A percentile compares a stretch with the other conserved stretches of the same genome.
These are phyloP conservation scores for Podospora australis DNA, from an alignment of 495 filamentous ascomycete genomes.

Conservation along the genomic window DNA sequence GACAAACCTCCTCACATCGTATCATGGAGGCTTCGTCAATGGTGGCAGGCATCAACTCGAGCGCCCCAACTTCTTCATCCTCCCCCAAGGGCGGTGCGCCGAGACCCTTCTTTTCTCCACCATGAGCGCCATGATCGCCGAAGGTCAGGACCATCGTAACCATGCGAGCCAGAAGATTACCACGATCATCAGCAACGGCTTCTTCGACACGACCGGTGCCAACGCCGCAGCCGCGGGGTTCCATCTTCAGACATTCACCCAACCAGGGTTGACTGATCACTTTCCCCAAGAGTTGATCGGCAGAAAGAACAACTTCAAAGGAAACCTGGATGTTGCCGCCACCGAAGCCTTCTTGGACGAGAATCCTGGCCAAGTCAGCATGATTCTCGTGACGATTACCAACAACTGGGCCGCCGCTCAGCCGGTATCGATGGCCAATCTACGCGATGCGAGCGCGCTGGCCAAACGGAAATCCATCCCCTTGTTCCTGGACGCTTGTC, in stretches of 20 bases:
- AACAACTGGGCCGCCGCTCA: constrained; percentile 4
- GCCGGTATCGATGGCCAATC: constrained; percentile 1
- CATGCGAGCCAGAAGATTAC: not conserved
- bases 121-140: not conserved
- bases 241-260: not conserved
- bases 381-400: not conserved
- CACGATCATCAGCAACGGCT: constrained; percentile 1
- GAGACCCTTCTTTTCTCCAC: constrained; percentile 2
- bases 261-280: not conserved
- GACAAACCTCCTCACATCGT: not conserved
- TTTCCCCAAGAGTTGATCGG: not conserved
- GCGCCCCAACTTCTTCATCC: constrained; percentile 5
- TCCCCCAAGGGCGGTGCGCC: constrained; percentile 1
- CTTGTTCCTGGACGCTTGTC: constrained; percentile 1
- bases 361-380: not conserved
- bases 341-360: not conserved
- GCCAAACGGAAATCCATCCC: not conserved
- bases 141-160: not conserved
- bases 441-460: not conserved
- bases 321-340: constrained; percentile 1
- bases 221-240: not conserved
- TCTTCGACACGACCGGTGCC: constrained; percentile 1
- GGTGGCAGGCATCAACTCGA: constrained; percentile 2
- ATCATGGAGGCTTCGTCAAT: not conserved
- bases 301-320: constrained; percentile 2